A percentile compares a stretch with the other conserved stretches of the same genome.
These are phyloP conservation scores for Lyophyllum shimeji DNA, from an alignment of 768 basidiomycete species.

Conservation along the genomic window DNA sequence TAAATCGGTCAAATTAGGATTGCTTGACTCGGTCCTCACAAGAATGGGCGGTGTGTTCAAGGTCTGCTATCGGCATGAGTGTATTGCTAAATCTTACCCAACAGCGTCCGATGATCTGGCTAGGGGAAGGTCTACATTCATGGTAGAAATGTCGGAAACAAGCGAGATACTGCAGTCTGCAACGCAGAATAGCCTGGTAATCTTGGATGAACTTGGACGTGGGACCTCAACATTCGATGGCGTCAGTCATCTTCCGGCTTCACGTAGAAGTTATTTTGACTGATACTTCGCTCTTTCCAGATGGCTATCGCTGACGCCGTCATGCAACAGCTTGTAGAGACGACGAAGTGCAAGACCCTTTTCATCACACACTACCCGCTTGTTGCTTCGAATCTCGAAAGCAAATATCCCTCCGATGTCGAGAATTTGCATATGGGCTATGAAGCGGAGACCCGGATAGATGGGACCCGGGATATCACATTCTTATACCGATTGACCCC, in stretches of 20 bases:
- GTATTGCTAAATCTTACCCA: background rate
- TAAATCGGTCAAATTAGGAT: slow-evolving; percentile 63
- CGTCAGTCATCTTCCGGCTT: slow-evolving; percentile 27
- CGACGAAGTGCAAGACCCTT: slow-evolving; percentile 66
- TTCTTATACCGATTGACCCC: slow-evolving; percentile 79
- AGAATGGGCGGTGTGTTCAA: slow-evolving; percentile 77
- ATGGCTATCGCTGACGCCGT: slow-evolving; percentile 89
- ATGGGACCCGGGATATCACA: slow-evolving; percentile 77
- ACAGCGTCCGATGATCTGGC: slow-evolving; percentile 85
- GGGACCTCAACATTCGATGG: slow-evolving; percentile 96
- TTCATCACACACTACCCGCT: slow-evolving; percentile 97
- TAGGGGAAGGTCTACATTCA: slow-evolving; percentile 89
- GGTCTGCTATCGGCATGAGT: background rate
- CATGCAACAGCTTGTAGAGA: slow-evolving; percentile 64
- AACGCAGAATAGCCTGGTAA: slow-evolving; percentile 75
- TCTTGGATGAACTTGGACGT: slow-evolving; percentile 87
- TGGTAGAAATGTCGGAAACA: slow-evolving; percentile 96
- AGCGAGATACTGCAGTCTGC: slow-evolving; percentile 83
- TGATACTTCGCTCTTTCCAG: slow-evolving; percentile 30
- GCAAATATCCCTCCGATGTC: slow-evolving; percentile 56
- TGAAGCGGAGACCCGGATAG: slow-evolving; percentile 61
- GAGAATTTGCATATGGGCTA: slow-evolving; percentile 90
- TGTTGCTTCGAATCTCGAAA: slow-evolving; percentile 68
- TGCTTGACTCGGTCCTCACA: slow-evolving; percentile 83
- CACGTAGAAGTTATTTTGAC: background rate